Base-by-base conservation (phyloP, 345 rosid species). In the Gossypium herbaceum region DNA sequence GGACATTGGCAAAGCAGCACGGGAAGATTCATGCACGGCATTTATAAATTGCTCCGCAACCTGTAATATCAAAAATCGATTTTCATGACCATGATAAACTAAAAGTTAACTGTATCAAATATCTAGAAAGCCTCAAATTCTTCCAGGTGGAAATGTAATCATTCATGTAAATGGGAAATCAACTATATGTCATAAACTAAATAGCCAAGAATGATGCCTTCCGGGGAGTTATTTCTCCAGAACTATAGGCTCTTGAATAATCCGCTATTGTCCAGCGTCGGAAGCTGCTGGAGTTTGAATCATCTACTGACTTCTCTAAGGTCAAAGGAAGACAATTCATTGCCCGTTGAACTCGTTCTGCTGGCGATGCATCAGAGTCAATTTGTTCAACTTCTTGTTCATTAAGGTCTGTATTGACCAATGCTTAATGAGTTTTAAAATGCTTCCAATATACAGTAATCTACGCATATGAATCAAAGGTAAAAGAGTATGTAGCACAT, bases 21-120 rank as follows among this genome's bases (percentile, higher is more conserved):
- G 65, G 4, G 84, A 86, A 60, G 87, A 83, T 76, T 91, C 87
- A 15, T 15, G 17, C 6, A 87, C 85, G 0, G 85, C 88, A 29
- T 78, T 78, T 76, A 91, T 77, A 58, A 91, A 76, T 44, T 81
- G 75, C 64, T 87, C 86, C 9, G 93, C 93, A 29, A 89, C 91
- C 93, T 90, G 70, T 19, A 22, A 3, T 7, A 43, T 60, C 39
- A 29, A 25, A 62, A 48, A 75, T 34, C 59, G 48, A 61, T 55
- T 51, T 13, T 3, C 72, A 13, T 51, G 39, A 54, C 52, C 52
- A 51, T 50, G 43, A 43, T 48, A 68, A 68, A 68, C 57, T 9
- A 68, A 50, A 24, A 48, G 34, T 25, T 27, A 67, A 13, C 6
- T 5, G 9, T 47, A 47, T 20, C 17, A 67, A 19, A n/a, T 25